Evolutionary conservation across 2,329 filamentous ascomycete species (phyloP).

Genomic region (Microsporum audouinii): DNA sequence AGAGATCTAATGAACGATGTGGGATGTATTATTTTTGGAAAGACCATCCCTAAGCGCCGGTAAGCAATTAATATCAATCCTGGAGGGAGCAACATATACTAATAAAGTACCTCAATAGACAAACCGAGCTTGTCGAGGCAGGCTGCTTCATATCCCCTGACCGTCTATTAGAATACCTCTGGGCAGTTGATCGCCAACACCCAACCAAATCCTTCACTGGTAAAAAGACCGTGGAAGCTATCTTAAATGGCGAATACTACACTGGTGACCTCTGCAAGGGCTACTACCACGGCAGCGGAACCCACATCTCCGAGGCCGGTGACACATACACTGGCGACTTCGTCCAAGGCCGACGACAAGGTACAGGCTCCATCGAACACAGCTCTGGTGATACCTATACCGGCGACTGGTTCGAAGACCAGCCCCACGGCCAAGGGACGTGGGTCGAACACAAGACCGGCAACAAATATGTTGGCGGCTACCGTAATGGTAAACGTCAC

Average conservation of each 20-base stretch:
- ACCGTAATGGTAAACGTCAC: constrained; percentile 48
- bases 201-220: constrained; percentile 36
- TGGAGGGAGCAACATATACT: not conserved
- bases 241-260: constrained; percentile 47
- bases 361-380: constrained; percentile 48
- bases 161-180: constrained; percentile 34
- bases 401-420: constrained; percentile 37
- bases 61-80: not conserved
- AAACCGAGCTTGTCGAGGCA: constrained; percentile 23
- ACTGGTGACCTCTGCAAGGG: constrained; percentile 41
- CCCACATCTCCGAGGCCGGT: constrained; percentile 42
- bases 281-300: constrained; percentile 45
- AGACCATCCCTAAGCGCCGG: not conserved
- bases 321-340: constrained; percentile 48
- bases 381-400: constrained; percentile 41
- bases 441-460: constrained; percentile 46
- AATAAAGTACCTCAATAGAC: constrained; percentile 16
- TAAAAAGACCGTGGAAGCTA: constrained; percentile 40
- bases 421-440: constrained; percentile 45
- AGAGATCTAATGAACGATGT: constrained; percentile 19
- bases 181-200: constrained; percentile 35
- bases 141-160: constrained; percentile 30
- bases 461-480: constrained; percentile 51
- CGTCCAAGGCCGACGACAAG: constrained; percentile 42
- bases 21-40: not conserved